Percentiles rank a stretch among this genome's conserved stretches.
Conservation (phyloP, 805 yeast genomes). For the Candida xiaguanensis region DNA sequence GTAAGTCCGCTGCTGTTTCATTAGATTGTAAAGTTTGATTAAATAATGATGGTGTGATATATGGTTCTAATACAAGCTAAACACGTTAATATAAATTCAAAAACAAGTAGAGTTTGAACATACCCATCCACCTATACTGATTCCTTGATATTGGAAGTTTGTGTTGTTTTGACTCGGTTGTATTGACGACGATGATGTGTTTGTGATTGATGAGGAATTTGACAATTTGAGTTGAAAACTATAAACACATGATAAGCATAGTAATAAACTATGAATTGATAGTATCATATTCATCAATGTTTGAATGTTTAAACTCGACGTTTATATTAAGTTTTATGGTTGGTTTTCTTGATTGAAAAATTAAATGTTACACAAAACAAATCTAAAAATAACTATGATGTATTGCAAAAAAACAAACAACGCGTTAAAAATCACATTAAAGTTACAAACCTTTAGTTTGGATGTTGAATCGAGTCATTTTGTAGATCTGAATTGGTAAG, state of each 20-base stretch:
- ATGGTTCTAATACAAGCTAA: conserved; percentile 63
- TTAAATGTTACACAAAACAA: not conserved
- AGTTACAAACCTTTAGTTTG: too few species aligned
- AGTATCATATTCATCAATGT: not conserved
- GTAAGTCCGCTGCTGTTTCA: conserved; percentile 27
- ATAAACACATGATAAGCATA: not conserved
- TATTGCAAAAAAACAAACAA: not conserved
- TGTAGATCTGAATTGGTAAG: too few species aligned
- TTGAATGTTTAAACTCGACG: not conserved
- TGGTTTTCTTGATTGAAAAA: not conserved
- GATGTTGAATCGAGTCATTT: too few species aligned
- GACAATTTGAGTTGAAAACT: not conserved
- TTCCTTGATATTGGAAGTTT: conserved; percentile 23
- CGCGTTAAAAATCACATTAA: too few species aligned
- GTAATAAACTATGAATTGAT: not conserved
- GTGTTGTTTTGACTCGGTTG: conserved; percentile 6
- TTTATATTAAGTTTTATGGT: too few species aligned
- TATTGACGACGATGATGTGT: not conserved
- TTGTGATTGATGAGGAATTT: not conserved
- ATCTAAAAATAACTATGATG: not conserved
- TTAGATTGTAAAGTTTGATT: conserved; percentile 17
- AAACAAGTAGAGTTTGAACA: conserved; percentile 24
- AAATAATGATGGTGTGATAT: conserved; percentile 63
- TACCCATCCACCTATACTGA: conserved; percentile 47
- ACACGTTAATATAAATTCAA: not conserved